phyloP scores from a whole-genome alignment of 176 grass and related monocot genomes.

The Dendrocalamus sinicus region DNA sequence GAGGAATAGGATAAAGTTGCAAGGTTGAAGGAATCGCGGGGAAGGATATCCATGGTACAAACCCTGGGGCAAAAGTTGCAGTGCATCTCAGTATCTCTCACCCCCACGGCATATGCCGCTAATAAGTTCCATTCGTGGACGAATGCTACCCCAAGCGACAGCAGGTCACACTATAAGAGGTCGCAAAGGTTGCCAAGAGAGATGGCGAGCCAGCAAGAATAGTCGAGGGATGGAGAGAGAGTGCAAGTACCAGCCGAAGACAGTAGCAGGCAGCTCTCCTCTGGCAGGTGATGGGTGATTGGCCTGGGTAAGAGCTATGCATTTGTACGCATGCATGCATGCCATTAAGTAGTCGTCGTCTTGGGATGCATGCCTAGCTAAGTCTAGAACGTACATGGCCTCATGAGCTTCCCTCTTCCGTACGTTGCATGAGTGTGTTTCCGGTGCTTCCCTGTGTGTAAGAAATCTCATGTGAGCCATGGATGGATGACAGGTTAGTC shows the following conservation, averaged over 20 bases:
- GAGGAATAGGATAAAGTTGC: constrained; percentile 50
- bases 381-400: background rate
- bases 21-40: constrained; percentile 15
- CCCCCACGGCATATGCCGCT: constrained; percentile 29
- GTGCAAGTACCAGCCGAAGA: constrained; percentile 17
- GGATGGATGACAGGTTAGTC: too few relatives aligned
- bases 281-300: constrained; percentile 46
- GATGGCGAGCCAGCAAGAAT: background rate
- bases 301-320: background rate
- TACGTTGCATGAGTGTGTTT: too few relatives aligned
- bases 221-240: background rate
- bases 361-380: background rate
- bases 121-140: constrained; percentile 4
- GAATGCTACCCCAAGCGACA: background rate
- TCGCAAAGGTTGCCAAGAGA: background rate
- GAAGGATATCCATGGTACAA: constrained; percentile 75
- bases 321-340: background rate
- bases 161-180: constrained; percentile 35
- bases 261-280: constrained; percentile 62
- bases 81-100: constrained; percentile 11
- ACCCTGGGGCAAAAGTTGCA: constrained; percentile 27
- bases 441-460: too few relatives aligned
- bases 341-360: too few relatives aligned
- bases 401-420: background rate
- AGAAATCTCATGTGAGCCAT: too few relatives aligned